A percentile compares a stretch with the other conserved stretches of the same genome.
Conservation (phyloP, 345 rosid genomes). For the Melaleuca quinquenervia region DNA sequence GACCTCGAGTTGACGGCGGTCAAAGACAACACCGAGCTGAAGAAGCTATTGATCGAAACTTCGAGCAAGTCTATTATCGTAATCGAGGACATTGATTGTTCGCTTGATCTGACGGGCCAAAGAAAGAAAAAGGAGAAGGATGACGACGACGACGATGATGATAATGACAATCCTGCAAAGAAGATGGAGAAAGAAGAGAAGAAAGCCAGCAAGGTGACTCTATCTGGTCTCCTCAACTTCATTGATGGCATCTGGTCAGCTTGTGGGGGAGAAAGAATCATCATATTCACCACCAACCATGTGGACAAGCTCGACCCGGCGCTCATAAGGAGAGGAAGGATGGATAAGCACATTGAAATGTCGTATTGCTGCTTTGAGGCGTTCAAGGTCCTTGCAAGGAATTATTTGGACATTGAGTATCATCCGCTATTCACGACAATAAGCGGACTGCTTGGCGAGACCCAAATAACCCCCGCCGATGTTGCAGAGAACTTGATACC, state of each 20-base stretch:
- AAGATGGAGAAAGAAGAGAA: neutral
- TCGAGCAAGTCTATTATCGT: slow-evolving; percentile 13
- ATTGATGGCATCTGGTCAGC: slow-evolving; percentile 13
- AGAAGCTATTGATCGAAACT: slow-evolving; percentile 8
- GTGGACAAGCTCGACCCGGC: slow-evolving; percentile 13
- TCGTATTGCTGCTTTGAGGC: neutral
- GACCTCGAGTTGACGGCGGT: slow-evolving; percentile 12
- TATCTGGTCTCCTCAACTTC: slow-evolving; percentile 14
- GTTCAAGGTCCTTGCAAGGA: neutral
- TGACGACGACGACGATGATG: neutral
- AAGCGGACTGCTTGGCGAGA: neutral
- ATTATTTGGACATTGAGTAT: neutral
- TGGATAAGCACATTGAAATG: slow-evolving; percentile 16
- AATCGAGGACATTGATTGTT: slow-evolving; percentile 17
- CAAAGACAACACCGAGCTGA: slow-evolving; percentile 11
- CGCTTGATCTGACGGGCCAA: slow-evolving; percentile 8
- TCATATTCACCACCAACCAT: slow-evolving; percentile 10
- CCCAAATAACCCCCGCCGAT: slow-evolving; percentile 9
- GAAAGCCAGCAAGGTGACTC: slow-evolving; percentile 8
- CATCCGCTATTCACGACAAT: slow-evolving; percentile 1
- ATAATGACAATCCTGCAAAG: neutral
- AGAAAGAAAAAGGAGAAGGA: slow-evolving; percentile 1
- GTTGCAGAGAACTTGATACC: slow-evolving; percentile 13
- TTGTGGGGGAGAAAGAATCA: slow-evolving; percentile 10
- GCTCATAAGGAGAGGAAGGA: slow-evolving; percentile 14